These are phyloP conservation scores for Desmodesmus armatus DNA, from an alignment of 139 green algal genomes.

Conservation along the genomic window DNA sequence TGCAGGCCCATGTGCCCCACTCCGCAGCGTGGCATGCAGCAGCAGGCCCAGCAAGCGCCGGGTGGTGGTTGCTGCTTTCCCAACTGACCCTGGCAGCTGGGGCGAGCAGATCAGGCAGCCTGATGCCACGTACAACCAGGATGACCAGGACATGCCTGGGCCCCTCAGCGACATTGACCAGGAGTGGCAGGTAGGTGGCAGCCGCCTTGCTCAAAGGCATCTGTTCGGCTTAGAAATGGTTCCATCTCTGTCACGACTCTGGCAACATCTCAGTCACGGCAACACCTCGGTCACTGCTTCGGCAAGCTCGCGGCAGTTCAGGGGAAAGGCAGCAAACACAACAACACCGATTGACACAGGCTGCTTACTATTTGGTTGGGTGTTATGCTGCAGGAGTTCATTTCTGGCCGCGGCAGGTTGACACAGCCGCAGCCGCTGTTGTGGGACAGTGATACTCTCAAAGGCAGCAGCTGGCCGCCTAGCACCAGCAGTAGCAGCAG, in stretches of 20 bases:
- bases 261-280: neutral
- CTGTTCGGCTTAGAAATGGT: neutral
- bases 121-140: no score
- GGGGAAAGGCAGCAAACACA: no score
- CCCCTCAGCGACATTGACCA: conserved; percentile 3
- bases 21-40: no score
- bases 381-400: conserved; percentile 18
- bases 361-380: neutral
- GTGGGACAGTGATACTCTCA: neutral
- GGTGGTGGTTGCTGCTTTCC: no score
- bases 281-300: conserved; percentile 1
- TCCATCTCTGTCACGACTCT: neutral
- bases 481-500: conserved; percentile 31
- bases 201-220: neutral
- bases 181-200: conserved; percentile 34
- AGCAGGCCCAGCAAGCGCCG: no score
- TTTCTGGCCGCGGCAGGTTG: neutral
- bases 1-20: no score
- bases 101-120: no score
- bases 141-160: conserved; percentile 19
- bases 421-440: conserved; percentile 1
- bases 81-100: no score
- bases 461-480: neutral
- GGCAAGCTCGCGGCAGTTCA: no score
- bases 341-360: no score